These are phyloP conservation scores for Wallemia mellicola DNA, from an alignment of 1,284 basidiomycete species.

Conservation along the genomic window DNA sequence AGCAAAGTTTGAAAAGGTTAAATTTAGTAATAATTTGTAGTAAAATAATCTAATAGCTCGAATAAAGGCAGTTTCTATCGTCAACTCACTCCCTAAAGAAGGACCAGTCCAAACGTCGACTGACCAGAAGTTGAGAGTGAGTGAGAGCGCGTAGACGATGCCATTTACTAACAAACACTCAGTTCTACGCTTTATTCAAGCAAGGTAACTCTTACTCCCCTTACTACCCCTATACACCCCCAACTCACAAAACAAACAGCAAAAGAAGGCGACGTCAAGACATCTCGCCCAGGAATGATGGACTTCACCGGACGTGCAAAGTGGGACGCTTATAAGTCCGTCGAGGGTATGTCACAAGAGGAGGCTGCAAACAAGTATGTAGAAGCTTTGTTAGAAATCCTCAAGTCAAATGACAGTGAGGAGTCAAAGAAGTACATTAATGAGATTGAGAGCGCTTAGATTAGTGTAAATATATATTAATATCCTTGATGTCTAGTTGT, in stretches of 20 bases:
- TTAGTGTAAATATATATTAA: background rate
- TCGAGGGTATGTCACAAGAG: conserved; percentile 39
- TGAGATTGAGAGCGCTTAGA: conserved; percentile 23
- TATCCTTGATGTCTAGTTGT: too few relatives aligned
- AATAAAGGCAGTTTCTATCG: conserved; percentile 6
- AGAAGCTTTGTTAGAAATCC: conserved; percentile 33
- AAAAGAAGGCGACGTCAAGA: conserved; percentile 24
- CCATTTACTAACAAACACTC: conserved; percentile 3
- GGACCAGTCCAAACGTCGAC: conserved; percentile 44
- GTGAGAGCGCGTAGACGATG: conserved; percentile 6
- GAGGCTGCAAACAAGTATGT: conserved; percentile 43
- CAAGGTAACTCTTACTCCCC: too few relatives aligned
- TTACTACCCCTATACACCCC: too few relatives aligned
- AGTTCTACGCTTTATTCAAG: conserved; percentile 86
- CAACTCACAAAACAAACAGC: background rate
- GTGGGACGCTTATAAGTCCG: conserved; percentile 66
- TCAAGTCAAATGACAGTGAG: conserved; percentile 23
- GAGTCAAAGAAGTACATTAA: conserved; percentile 28
- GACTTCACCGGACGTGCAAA: conserved; percentile 57
- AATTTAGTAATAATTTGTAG: background rate
- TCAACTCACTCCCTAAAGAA: conserved; percentile 32
- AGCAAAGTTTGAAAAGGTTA: background rate
- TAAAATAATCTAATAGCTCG: background rate
- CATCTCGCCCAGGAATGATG: conserved; percentile 31
- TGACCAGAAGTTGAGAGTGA: conserved; percentile 43